These are phyloP conservation scores for Ilyonectria mors-panacis DNA, from an alignment of 2,329 filamentous ascomycete species.

Conservation along the genomic window DNA sequence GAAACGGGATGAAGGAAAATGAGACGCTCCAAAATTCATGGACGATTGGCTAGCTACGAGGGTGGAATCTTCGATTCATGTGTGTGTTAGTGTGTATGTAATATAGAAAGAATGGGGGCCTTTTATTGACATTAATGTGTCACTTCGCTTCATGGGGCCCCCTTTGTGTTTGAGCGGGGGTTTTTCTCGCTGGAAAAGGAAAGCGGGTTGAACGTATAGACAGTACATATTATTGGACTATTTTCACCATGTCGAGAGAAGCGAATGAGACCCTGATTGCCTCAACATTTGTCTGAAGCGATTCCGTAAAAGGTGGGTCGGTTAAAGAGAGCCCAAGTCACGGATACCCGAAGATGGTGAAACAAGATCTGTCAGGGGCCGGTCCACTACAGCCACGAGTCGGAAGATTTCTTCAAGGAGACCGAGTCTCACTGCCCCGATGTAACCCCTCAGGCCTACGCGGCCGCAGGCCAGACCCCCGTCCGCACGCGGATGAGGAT, in stretches of 20 bases:
- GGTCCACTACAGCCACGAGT: background rate
- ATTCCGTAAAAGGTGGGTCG: background rate
- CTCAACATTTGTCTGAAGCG: background rate
- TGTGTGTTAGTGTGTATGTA: constrained; percentile 40
- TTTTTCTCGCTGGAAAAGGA: constrained; percentile 21
- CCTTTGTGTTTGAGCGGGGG: constrained; percentile 16
- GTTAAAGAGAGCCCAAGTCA: background rate
- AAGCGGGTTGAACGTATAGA: constrained; percentile 29
- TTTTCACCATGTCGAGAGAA: constrained; percentile 8
- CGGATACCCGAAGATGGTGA: constrained; percentile 20
- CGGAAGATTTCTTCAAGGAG: constrained; percentile 18
- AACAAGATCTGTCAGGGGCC: constrained; percentile 26
- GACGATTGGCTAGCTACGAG: constrained; percentile 36
- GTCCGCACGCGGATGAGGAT: background rate
- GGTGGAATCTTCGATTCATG: constrained; percentile 39
- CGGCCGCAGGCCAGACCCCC: background rate
- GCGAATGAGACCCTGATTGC: background rate
- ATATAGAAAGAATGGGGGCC: constrained; percentile 40
- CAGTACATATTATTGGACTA: constrained; percentile 29
- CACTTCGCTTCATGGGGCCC: constrained; percentile 22
- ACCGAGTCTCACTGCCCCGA: constrained; percentile 5
- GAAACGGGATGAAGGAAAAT: constrained; percentile 6
- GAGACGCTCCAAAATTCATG: constrained; percentile 2
- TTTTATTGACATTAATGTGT: constrained; percentile 27
- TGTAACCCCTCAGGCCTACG: constrained; percentile 17